Evolutionary conservation across 2,329 filamentous ascomycete genomes (phyloP).

Genomic region (Parastagonospora avenae): DNA sequence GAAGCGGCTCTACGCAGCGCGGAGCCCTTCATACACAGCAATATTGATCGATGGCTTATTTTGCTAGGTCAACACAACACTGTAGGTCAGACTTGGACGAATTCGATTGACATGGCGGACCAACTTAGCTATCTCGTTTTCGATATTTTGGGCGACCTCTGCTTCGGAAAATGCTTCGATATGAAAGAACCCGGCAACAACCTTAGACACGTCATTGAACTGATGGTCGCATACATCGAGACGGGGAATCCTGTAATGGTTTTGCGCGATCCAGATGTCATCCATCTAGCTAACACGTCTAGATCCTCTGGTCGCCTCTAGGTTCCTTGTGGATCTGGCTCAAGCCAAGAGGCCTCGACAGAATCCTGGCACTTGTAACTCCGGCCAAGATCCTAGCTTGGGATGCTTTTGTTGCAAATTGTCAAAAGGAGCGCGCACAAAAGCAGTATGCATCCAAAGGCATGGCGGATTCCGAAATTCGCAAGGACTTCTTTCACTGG

Average conservation of each 20-base stretch:
- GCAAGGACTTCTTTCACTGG: conserved; percentile 52
- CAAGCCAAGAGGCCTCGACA: conserved; percentile 29
- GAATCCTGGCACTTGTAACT: conserved; percentile 14
- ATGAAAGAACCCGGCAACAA: conserved; percentile 34
- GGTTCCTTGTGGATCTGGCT: conserved; percentile 22
- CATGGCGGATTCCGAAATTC: conserved; percentile 21
- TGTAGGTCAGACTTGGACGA: conserved; percentile 12
- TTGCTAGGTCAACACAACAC: conserved; percentile 16
- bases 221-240: conserved; percentile 24
- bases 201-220: conserved; percentile 24
- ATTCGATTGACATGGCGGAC: conserved; percentile 21
- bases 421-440: conserved; percentile 19
- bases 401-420: conserved; percentile 21
- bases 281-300: background rate
- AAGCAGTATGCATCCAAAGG: conserved; percentile 17
- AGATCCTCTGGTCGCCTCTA: conserved; percentile 11
- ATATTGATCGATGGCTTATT: conserved; percentile 31
- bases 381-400: conserved; percentile 20
- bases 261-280: background rate
- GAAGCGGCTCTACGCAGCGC: conserved; percentile 46
- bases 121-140: conserved; percentile 47
- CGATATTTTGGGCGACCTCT: conserved; percentile 54
- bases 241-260: conserved; percentile 21
- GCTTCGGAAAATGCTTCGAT: conserved; percentile 45
- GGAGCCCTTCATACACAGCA: conserved; percentile 45